Evolutionary conservation across 108 stramenopile species (phyloP), one percentile per base, ranked within the genome.

Genomic region (Skeletonema costatum): DNA sequence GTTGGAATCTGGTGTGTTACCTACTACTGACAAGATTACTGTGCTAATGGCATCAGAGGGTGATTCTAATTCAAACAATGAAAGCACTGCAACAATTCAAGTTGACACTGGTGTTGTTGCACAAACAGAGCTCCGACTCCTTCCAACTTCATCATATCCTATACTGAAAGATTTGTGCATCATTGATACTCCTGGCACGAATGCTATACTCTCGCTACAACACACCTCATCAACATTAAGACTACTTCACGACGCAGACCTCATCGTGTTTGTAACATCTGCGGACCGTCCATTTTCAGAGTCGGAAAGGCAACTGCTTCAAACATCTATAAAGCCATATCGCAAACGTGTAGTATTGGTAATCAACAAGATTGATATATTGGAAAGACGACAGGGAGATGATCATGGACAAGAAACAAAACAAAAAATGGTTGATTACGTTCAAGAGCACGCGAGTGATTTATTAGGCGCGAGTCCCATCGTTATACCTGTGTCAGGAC

Each of bases 291-390:
- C 94, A 17, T 93, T 96, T 68, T 81, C 91, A 4, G 92, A 92
- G 58, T 84, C 81, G 9, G 94, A 96, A 81, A 58, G 87, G 38
- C 48, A 50, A 29, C 68, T 96, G 0, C 69, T 96, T 5, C 68
- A 76, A 58, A 75, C 70, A 32, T 84, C 84, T 31, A 92, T 93
- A 21, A 87, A 88, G 69, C 46, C 85, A 10, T 93, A 89, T 73
- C 78, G 90, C 7, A 93, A 93, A 75, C 78, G 77, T 32, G 90
- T 96, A n/a, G 82, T 93, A 9, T 32, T 95, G 16, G 75, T 96
- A 30, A 84, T 96, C 12, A 96, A 96, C 68, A 96, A 96, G 71
- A 96, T 96, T 90, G 94, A 96, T 60, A 77, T 96, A 60, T 68
- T 96, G 21, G 88, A 91, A 35, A 4, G 78, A 21, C 63, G 70